Conservation (phyloP, 768 basidiomycete genomes). For the Tulasnella sp. region DNA sequence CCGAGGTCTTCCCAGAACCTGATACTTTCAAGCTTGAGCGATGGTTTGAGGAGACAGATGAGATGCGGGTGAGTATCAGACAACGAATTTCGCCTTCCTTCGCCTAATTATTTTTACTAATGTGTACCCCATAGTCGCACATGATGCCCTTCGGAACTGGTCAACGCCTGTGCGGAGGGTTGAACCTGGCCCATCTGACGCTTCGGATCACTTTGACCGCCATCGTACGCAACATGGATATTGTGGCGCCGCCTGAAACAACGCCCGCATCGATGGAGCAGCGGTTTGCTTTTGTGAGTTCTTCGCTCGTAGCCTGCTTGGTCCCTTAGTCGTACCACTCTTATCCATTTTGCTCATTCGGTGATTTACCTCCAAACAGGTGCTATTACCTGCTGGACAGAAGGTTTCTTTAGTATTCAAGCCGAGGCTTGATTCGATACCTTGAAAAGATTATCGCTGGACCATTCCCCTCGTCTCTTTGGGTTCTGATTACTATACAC, state of each 20-base stretch:
- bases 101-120: too few species aligned
- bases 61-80: slow-evolving; percentile 9
- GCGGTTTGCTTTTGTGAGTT: slow-evolving; percentile 67
- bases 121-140: too few species aligned
- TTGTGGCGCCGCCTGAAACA: slow-evolving; percentile 56
- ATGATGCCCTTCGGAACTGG: slow-evolving; percentile 59
- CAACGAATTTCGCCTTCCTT: too few species aligned
- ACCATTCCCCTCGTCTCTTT: too few species aligned
- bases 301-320: neutral
- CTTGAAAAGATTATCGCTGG: too few species aligned
- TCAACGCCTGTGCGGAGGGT: slow-evolving; percentile 63
- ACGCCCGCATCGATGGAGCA: slow-evolving; percentile 68
- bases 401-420: neutral
- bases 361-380: neutral
- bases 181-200: slow-evolving; percentile 63
- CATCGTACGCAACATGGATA: slow-evolving; percentile 54
- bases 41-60: slow-evolving; percentile 43
- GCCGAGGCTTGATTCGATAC: neutral
- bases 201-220: slow-evolving; percentile 34
- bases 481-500: too few species aligned
- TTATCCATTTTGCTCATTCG: neutral
- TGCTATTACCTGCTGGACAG: slow-evolving; percentile 3
- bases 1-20: slow-evolving; percentile 59
- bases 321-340: too few species aligned
- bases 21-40: slow-evolving; percentile 70